A percentile compares a stretch with the other conserved stretches of the same genome.
phyloP scores from a whole-genome alignment of 139 green algal genomes.

The Astrephomene gubernaculifera region DNA sequence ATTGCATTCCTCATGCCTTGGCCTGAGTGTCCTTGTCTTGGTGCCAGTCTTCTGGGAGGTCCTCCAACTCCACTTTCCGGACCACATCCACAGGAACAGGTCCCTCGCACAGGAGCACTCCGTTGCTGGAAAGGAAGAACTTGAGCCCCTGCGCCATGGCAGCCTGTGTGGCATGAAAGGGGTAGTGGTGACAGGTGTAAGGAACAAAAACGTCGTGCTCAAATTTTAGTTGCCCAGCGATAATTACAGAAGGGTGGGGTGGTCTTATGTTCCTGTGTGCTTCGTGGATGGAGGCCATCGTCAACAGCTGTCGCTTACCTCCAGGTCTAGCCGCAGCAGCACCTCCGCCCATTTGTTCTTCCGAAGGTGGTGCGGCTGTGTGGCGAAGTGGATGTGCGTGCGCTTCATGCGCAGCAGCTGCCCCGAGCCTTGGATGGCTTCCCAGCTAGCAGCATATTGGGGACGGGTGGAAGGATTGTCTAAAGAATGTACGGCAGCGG shows the following conservation, averaged over 20 bases:
- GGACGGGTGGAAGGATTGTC: too few species aligned
- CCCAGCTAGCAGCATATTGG: constrained; percentile 63
- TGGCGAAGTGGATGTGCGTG: constrained; percentile 85
- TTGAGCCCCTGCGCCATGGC: constrained; percentile 62
- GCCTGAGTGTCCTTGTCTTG: not conserved
- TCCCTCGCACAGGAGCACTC: constrained; percentile 73
- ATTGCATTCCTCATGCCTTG: not conserved
- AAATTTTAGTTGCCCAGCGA: too few species aligned
- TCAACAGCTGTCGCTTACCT: not conserved
- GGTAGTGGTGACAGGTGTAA: too few species aligned
- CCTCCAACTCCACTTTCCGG: constrained; percentile 24
- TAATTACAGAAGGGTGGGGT: too few species aligned
- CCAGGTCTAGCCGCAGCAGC: constrained; percentile 64
- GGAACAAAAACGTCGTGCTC: too few species aligned
- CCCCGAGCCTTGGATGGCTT: constrained; percentile 66
- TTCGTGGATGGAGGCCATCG: too few species aligned
- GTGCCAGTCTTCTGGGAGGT: constrained; percentile 50
- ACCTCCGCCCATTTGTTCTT: constrained; percentile 69
- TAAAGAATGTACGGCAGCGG: too few species aligned
- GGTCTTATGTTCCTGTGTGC: too few species aligned
- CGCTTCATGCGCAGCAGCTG: constrained; percentile 71
- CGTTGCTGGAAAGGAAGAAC: constrained; percentile 72
- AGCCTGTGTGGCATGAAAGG: too few species aligned
- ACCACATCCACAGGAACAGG: constrained; percentile 68
- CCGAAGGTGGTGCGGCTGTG: constrained; percentile 60